Base-by-base conservation (phyloP, 2,329 filamentous ascomycete genomes). In the Emmonsiellopsis sp. region DNA sequence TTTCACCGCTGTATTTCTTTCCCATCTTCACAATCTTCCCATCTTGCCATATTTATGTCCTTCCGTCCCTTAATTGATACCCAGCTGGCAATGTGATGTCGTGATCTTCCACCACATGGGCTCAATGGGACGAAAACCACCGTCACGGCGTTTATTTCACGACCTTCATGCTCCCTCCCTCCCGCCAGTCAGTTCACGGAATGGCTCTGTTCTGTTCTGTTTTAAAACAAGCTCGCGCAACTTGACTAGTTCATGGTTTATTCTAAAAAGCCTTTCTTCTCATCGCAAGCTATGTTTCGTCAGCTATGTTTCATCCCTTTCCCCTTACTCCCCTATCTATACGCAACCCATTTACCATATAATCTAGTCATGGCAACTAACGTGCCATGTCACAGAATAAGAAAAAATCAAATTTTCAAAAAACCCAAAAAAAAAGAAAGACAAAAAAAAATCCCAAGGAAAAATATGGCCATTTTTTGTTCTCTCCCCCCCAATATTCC, bases 1-100 rank as follows among this genome's bases (percentile, higher is more conserved):
- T 61, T 59, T 59, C 59, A 42, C 48, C 57, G 45, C 54, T 37
- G 54, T 51, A 49, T 55, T 48, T 49, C 54, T 54, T 55, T 46
- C 37, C 37, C 37, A 15, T 50, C 50, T 31, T 50, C 48, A 53
- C 56, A 41, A 31, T 43, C 53, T 52, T 43, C 15, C 11, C 51
- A 26, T 7, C 41, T 35, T 55, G 41, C 9, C 49, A 31, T 26
- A 26, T 26, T 26, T 26, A 26, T 26, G 20, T 26, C 20, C 3
- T 26, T 26, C 20, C 30, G 51, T 57, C 16, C 16, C n/a, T 26
- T 30, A 35, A 30, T 50, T 41, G 35, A 50, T 50, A 50, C 47
- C 47, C 47, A 50, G 37, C 47, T 50, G 47, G 45, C 45, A 37
- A 45, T 37, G 31, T 47, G 31, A 47, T 46, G 45, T 32, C 32